Conservation (phyloP, 1,284 basidiomycete genomes). For the Lignosus rhinocerotis region DNA sequence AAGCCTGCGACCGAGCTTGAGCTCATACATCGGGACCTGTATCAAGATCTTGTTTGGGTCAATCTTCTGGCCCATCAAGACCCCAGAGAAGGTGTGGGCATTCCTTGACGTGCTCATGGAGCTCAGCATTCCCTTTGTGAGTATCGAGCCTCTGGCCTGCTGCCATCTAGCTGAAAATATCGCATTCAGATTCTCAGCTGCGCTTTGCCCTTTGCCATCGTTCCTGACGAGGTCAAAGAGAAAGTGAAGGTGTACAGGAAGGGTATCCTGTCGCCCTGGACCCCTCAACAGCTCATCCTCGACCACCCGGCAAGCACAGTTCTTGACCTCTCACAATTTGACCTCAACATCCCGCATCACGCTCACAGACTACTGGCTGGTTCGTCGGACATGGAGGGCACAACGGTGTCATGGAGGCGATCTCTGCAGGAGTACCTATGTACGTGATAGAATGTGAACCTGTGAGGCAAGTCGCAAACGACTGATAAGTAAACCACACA, state of each 20-base stretch:
- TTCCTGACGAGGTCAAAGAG: constrained; percentile 4
- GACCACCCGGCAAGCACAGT: constrained; percentile 24
- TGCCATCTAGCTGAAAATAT: not conserved
- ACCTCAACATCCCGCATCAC: not conserved
- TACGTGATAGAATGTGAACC: too few species aligned
- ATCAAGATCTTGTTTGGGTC: constrained; percentile 23
- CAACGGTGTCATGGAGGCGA: constrained; percentile 23
- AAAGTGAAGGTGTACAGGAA: constrained; percentile 16
- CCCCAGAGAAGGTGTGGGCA: constrained; percentile 13
- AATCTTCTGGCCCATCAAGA: constrained; percentile 17
- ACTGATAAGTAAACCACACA: too few species aligned
- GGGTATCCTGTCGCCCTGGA: constrained; percentile 21
- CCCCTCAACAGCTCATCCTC: constrained; percentile 27
- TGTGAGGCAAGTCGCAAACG: too few species aligned
- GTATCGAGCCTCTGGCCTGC: not conserved
- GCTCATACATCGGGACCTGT: not conserved
- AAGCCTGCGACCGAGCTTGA: not conserved
- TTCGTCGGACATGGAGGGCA: constrained; percentile 28
- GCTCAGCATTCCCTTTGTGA: constrained; percentile 18
- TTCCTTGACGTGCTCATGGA: constrained; percentile 21
- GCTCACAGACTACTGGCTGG: constrained; percentile 24
- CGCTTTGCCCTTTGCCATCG: not conserved
- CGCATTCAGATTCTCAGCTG: not conserved
- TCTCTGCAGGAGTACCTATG: constrained; percentile 22
- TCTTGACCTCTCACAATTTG: too few species aligned